Conservation (phyloP, 169 alveolate species). For the Plasmodium blacklocki region DNA sequence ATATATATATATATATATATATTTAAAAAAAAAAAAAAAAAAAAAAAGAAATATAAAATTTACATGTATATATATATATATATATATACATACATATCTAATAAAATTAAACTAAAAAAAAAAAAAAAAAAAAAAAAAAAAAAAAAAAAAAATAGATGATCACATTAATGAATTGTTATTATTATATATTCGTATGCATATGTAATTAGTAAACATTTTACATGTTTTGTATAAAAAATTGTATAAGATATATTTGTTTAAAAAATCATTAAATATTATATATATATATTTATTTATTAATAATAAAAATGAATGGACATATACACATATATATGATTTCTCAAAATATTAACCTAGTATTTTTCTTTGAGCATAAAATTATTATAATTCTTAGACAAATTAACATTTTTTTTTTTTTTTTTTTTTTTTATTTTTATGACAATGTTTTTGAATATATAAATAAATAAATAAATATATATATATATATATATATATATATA, state of each 20-base stretch:
- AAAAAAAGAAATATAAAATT: constrained; percentile 4
- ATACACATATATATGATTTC: not conserved
- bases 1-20: constrained; percentile 11
- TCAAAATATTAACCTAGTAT: not conserved
- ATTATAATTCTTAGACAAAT: not conserved
- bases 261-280: constrained; percentile 33
- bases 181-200: constrained; percentile 5
- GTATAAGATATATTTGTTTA: not conserved
- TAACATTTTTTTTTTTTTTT: not conserved
- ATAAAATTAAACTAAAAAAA: constrained; percentile 2
- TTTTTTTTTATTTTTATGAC: too few species aligned
- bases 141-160: too few species aligned
- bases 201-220: constrained; percentile 29
- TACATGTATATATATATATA: constrained; percentile 15
- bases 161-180: not conserved
- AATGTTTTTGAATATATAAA: too few species aligned
- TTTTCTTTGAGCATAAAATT: not conserved
- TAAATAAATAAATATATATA: too few species aligned
- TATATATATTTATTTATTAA: not conserved
- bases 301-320: not conserved
- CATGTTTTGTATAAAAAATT: not conserved
- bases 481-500: too few species aligned
- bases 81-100: constrained; percentile 6
- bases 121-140: constrained; percentile 23
- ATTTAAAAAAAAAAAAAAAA: not conserved